Percentiles rank a stretch among this genome's conserved stretches.
Evolutionary conservation across 345 rosid species (phyloP).

Genomic region (Cardamine occulta): DNA sequence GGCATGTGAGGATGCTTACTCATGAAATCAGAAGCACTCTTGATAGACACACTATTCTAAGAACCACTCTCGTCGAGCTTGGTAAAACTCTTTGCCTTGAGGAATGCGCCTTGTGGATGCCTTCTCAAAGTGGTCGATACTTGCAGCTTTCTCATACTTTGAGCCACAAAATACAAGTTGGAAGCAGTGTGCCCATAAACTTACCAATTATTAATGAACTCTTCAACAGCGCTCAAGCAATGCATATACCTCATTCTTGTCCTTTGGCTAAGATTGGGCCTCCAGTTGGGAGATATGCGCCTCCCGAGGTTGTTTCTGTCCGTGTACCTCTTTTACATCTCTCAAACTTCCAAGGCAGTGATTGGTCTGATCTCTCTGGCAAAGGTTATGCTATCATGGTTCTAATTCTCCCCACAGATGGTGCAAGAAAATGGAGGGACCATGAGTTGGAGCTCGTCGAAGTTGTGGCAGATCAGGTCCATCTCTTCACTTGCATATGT

Average conservation of each 20-base stretch:
- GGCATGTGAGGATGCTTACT: conserved; percentile 95
- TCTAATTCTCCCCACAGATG: conserved; percentile 80
- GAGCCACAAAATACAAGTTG: conserved; percentile 64
- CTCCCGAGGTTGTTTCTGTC: conserved; percentile 88
- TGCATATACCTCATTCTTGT: conserved; percentile 70
- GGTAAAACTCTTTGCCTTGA: conserved; percentile 81
- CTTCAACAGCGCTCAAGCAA: conserved; percentile 67
- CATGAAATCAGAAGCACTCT: conserved; percentile 94
- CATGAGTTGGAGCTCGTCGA: conserved; percentile 95
- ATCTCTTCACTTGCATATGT: conserved; percentile 26
- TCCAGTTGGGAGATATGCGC: conserved; percentile 60
- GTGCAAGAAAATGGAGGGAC: conserved; percentile 87
- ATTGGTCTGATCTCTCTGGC: conserved; percentile 81
- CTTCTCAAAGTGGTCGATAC: conserved; percentile 61
- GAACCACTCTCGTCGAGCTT: conserved; percentile 89
- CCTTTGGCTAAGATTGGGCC: conserved; percentile 80
- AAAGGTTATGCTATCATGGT: conserved; percentile 89
- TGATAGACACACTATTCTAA: conserved; percentile 78
- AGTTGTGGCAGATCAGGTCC: conserved; percentile 95
- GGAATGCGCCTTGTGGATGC: conserved; percentile 98
- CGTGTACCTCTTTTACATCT: conserved; percentile 90
- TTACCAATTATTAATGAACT: conserved; percentile 65
- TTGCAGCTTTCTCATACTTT: conserved; percentile 81
- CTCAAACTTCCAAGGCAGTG: conserved; percentile 80
- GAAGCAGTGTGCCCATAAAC: conserved; percentile 63